Conservation (phyloP, 768 basidiomycete genomes). For the Amanita muscaria region DNA sequence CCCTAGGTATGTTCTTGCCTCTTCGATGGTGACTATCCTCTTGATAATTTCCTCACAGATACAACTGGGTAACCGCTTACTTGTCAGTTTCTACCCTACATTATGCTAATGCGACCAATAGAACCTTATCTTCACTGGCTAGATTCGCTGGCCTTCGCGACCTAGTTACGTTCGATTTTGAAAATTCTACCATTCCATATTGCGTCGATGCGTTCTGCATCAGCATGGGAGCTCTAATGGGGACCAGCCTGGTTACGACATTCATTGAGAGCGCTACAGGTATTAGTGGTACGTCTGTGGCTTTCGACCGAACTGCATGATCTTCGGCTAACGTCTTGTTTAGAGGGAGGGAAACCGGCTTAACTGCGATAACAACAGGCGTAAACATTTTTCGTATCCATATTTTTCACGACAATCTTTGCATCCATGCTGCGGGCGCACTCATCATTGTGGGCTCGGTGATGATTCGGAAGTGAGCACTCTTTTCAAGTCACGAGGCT, state of each 20-base stretch:
- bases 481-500: too few relatives aligned
- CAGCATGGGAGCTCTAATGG: constrained; percentile 72
- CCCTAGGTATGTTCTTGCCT: constrained; percentile 44
- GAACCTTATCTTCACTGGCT: constrained; percentile 86
- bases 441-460: constrained; percentile 80
- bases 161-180: constrained; percentile 79
- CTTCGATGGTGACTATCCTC: background rate
- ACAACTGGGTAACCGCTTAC: constrained; percentile 33
- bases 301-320: background rate
- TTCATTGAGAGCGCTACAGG: constrained; percentile 80
- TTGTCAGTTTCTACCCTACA: background rate
- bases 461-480: constrained; percentile 83
- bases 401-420: constrained; percentile 87
- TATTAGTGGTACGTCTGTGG: constrained; percentile 44
- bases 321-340: background rate
- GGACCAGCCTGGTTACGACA: constrained; percentile 75
- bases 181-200: constrained; percentile 74
- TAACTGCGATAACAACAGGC: constrained; percentile 67
- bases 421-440: constrained; percentile 84
- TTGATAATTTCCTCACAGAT: constrained; percentile 22
- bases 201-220: constrained; percentile 79
- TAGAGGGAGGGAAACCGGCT: constrained; percentile 86
- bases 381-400: constrained; percentile 71
- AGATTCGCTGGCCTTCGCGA: constrained; percentile 83
- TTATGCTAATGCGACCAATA: constrained; percentile 24